Base-by-base conservation (phyloP, 768 basidiomycete species). In the Mrakia blollopis region DNA sequence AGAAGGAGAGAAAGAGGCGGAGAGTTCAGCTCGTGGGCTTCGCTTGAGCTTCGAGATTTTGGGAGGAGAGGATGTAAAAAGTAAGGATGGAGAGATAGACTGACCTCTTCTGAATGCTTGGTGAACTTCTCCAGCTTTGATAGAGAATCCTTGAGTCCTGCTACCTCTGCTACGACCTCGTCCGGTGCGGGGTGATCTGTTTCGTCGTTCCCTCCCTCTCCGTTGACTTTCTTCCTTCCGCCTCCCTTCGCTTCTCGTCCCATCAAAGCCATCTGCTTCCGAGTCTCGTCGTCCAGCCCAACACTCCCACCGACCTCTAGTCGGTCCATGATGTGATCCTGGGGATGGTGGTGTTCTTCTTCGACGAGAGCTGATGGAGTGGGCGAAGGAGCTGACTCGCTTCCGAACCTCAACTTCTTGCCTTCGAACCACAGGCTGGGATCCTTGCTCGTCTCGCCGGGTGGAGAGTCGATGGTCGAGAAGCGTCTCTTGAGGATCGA, bases 241-340 rank as follows among this genome's bases (percentile, higher is more conserved):
- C 3, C 25, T 28, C 32, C 54, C 54, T 72, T 28, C 6, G 54
- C 25, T 28, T 21, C 54, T 35, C 57, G n/a, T 5, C 71, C n/a
- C 52, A 57, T 57, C 71, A 57, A 37, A 30, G 35, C 50, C 71
- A 47, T 72, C 71, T 60, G 47, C 71, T 72, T 57, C 41, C 44
- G 47, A 41, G 69, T 71, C n/a, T 47, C 50, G 30, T 71, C 69
- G 69, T 50, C 28, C 28, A 54, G 16, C 50, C 69, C 39, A 3
- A 41, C n/a, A 11, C 68, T n/a, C 18, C 16, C 44, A 11, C 7
- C 47, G 0, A 23, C 9, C 41, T 41, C 69, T 2, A 52, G n/a
- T 18, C 32, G 25, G 14, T 28, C n/a, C 44, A 28, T 44, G 41
- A 28, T 25, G 7, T 4, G n/a, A 28, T 50, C 44, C 44, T 30